Evolutionary conservation across 495 filamentous ascomycete species (phyloP).

Genomic region (Lasiosphaeriaceae sp.): DNA sequence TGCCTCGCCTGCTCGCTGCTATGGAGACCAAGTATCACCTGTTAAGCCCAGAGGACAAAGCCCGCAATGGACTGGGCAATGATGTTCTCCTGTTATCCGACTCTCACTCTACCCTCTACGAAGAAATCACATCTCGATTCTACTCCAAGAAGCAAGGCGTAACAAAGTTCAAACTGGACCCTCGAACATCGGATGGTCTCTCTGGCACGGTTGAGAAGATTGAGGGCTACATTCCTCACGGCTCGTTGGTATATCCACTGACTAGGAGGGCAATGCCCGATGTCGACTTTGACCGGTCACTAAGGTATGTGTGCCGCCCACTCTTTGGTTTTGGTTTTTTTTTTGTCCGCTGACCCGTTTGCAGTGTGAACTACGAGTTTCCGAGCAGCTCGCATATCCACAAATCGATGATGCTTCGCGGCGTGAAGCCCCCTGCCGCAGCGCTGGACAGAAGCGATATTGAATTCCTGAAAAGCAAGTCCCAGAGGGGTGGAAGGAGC

Average conservation of each 20-base stretch:
- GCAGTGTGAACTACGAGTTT: conserved; percentile 79
- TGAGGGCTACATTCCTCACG: conserved; percentile 72
- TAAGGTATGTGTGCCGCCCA: conserved; percentile 56
- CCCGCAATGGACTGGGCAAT: conserved; percentile 73
- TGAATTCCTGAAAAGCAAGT: conserved; percentile 58
- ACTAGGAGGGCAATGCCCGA: conserved; percentile 63
- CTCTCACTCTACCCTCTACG: conserved; percentile 68
- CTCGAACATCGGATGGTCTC: conserved; percentile 69
- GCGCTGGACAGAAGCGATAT: conserved; percentile 72
- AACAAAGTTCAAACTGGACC: conserved; percentile 63
- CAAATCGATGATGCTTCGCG: conserved; percentile 91
- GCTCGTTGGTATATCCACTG: conserved; percentile 56
- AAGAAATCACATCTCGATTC: conserved; percentile 74
- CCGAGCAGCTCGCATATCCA: conserved; percentile 67
- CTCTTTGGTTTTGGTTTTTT: neutral
- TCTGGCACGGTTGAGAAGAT: conserved; percentile 79
- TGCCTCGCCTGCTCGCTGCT: conserved; percentile 75
- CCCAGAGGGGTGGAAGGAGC: conserved; percentile 54
- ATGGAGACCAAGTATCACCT: conserved; percentile 79
- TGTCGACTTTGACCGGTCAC: conserved; percentile 76
- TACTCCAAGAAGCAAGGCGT: conserved; percentile 81
- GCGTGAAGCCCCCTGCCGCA: conserved; percentile 65
- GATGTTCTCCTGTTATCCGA: conserved; percentile 84
- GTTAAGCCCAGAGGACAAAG: conserved; percentile 70
- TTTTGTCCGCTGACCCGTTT: conserved; percentile 12